phyloP scores from a whole-genome alignment of 2,329 filamentous ascomycete genomes.

The Sarocladium oryzae region DNA sequence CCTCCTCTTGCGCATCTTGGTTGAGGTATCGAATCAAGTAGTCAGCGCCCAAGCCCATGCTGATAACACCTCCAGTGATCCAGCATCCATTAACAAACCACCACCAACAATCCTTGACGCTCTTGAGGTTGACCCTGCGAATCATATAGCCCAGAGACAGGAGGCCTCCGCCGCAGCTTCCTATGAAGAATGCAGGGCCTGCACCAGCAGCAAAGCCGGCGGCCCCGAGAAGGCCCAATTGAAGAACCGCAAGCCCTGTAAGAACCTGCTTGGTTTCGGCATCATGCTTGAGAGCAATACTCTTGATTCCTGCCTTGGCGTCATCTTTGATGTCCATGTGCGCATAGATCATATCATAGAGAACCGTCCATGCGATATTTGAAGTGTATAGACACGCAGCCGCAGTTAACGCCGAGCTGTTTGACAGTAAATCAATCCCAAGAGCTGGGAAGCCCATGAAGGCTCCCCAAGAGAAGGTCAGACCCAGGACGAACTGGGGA shows the following conservation, averaged over 20 bases:
- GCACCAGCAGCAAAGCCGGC: slow-evolving; percentile 63
- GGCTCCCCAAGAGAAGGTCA: slow-evolving; percentile 86
- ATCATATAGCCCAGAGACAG: slow-evolving; percentile 61
- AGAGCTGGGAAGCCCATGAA: slow-evolving; percentile 83
- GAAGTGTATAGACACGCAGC: slow-evolving; percentile 67
- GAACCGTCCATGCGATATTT: slow-evolving; percentile 77
- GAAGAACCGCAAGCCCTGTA: slow-evolving; percentile 59
- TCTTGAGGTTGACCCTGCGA: slow-evolving; percentile 57
- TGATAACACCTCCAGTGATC: slow-evolving; percentile 59
- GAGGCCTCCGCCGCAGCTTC: slow-evolving; percentile 59
- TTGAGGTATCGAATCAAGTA: slow-evolving; percentile 45
- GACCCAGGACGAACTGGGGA: slow-evolving; percentile 73
- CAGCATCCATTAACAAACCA: slow-evolving; percentile 69
- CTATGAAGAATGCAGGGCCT: slow-evolving; percentile 61
- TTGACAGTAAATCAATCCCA: slow-evolving; percentile 65
- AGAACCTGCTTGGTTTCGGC: slow-evolving; percentile 71
- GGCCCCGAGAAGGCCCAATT: slow-evolving; percentile 62
- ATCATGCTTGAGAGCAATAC: slow-evolving; percentile 75
- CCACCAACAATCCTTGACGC: slow-evolving; percentile 65
- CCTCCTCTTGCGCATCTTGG: background rate
- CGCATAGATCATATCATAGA: slow-evolving; percentile 92
- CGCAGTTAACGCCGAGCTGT: slow-evolving; percentile 55
- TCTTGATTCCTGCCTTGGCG: slow-evolving; percentile 80
- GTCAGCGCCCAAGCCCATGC: slow-evolving; percentile 51
- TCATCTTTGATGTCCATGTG: slow-evolving; percentile 90